Conservation (phyloP, 257 asterid genomes). For the Handroanthus guayacan region DNA sequence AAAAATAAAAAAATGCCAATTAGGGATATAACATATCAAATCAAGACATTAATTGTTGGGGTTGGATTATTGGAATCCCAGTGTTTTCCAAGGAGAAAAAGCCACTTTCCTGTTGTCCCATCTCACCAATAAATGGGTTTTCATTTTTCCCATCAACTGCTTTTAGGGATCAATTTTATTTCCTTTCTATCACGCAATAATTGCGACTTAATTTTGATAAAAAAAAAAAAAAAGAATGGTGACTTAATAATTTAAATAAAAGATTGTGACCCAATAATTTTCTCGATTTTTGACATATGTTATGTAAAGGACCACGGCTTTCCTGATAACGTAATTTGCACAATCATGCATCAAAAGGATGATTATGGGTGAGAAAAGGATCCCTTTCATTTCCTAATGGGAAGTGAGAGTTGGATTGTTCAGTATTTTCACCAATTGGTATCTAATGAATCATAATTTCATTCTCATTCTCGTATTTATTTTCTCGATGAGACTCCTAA, state of each 20-base stretch:
- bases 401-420: neutral
- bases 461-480: too few species aligned
- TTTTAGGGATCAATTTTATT: neutral
- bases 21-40: neutral
- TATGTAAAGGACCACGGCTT: neutral
- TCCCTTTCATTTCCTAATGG: neutral
- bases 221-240: too few species aligned
- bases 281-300: neutral
- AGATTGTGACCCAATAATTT: neutral
- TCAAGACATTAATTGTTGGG: neutral
- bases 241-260: too few species aligned
- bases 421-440: neutral
- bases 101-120: constrained; percentile 7
- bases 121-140: constrained; percentile 2
- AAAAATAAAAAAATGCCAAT: too few species aligned
- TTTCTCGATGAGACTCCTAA: too few species aligned
- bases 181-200: constrained; percentile 3
- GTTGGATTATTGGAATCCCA: neutral
- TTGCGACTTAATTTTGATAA: neutral
- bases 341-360: neutral
- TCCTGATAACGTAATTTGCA: neutral
- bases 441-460: neutral
- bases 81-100: neutral
- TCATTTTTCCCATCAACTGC: constrained; percentile 14
- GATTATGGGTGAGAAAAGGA: neutral